Base-by-base conservation (phyloP, 2,329 filamentous ascomycete genomes). In the Monilinia fructicola region DNA sequence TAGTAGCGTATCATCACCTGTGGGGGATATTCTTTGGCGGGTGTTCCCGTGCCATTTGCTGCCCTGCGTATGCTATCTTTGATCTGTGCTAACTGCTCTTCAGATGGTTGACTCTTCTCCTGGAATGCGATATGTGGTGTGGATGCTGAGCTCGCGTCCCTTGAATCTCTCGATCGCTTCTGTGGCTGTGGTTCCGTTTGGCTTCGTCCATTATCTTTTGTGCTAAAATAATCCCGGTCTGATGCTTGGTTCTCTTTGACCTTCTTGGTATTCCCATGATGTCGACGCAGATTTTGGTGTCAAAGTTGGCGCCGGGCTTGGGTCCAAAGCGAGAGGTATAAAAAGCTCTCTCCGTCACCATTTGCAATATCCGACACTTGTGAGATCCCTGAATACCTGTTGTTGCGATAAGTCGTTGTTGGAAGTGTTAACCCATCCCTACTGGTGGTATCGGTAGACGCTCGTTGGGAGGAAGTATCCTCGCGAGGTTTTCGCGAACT, bases 101-200 rank as follows among this genome's bases (percentile, higher is more conserved):
- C 85, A 0, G 87, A 88, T 5, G 83, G 78, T 68, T 90, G 85
- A 2, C 87, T 86, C 78, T 93, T 95, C 74, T 96, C 92, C 76
- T 96, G 92, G 76, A 93, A 96, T 28, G 92, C 90, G 73, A 96
- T 96, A 74, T 97, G 93, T n/a, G 93, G 92, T 21, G 91, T 85
- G 67, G 80, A 77, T 65, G 81, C 80, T 1, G 83, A 84, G 54
- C 84, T 83, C 21, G 74, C 74, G 58, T 81, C 82, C n/a, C 70
- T 67, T 3, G 70, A 68, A 62, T 81, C 82, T 23, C 72, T 67
- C 3, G 70, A 69, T 58, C 69, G 72, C 18, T 54, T 46, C 38
- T 54, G 48, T 18, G 50, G 12, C n/a, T 68, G 67, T 12, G 58
- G 46, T 9, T 73, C 71, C 71, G 78, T 83, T 62, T 85, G 81